These are phyloP conservation scores for Phaeophleospora eucalypticola DNA, from an alignment of 2,329 filamentous ascomycete genomes.

Conservation along the genomic window DNA sequence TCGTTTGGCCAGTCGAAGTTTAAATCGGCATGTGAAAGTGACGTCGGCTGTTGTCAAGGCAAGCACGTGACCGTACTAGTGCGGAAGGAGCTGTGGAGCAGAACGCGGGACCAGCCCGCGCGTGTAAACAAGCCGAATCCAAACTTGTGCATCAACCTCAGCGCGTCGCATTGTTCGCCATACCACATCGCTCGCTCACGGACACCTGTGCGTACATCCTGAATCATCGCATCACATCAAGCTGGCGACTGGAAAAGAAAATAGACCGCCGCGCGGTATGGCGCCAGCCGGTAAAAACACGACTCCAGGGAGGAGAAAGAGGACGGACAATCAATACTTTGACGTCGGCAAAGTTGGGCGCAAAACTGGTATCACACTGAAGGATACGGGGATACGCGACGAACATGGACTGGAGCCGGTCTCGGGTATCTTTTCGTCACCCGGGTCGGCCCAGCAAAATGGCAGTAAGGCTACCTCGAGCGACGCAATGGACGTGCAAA, in stretches of 20 bases:
- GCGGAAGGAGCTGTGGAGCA: too few species aligned
- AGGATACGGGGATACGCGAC: constrained; percentile 75
- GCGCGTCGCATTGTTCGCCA: constrained; percentile 3
- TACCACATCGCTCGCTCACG: constrained; percentile 2
- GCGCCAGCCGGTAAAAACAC: constrained; percentile 21
- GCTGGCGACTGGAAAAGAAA: constrained; percentile 30
- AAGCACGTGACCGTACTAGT: background rate
- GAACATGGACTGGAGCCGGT: constrained; percentile 89
- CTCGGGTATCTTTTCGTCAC: constrained; percentile 84
- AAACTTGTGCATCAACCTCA: constrained; percentile 3
- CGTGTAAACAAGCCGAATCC: constrained; percentile 1
- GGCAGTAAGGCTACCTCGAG: constrained; percentile 22
- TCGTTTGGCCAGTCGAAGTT: too few species aligned
- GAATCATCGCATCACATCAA: constrained; percentile 8
- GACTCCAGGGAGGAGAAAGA: constrained; percentile 28
- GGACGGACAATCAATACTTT: constrained; percentile 33
- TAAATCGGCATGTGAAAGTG: background rate
- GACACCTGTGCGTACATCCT: constrained; percentile 1
- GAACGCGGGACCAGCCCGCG: background rate
- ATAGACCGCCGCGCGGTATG: constrained; percentile 27
- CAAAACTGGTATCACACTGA: constrained; percentile 81
- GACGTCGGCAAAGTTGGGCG: constrained; percentile 35
- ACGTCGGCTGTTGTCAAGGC: constrained; percentile 5
- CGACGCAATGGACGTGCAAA: constrained; percentile 53
- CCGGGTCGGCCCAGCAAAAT: constrained; percentile 37